These are phyloP conservation scores for Primulina tabacum DNA, from an alignment of 257 asterid species.

Conservation along the genomic window DNA sequence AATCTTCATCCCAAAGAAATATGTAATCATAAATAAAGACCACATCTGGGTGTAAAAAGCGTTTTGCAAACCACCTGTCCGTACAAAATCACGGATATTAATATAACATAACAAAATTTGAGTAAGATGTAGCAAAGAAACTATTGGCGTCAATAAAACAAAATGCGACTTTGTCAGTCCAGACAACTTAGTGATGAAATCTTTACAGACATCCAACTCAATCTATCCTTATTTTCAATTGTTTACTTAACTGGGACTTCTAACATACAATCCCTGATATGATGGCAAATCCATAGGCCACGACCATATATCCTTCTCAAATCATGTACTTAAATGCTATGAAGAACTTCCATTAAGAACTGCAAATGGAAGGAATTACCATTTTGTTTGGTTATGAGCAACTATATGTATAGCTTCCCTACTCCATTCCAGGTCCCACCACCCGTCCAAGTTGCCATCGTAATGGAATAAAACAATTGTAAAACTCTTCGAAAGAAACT, in stretches of 20 bases:
- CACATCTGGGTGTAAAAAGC: slow-evolving; percentile 85
- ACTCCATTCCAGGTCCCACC: slow-evolving; percentile 91
- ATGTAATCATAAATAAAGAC: slow-evolving; percentile 82
- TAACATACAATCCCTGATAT: neutral
- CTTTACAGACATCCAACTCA: neutral
- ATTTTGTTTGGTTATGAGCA: slow-evolving; percentile 91
- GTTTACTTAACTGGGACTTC: neutral
- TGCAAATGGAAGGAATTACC: slow-evolving; percentile 41
- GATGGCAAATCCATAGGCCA: slow-evolving; percentile 2
- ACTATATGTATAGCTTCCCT: slow-evolving; percentile 80
- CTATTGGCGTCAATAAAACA: neutral
- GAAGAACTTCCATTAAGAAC: slow-evolving; percentile 2
- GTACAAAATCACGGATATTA: slow-evolving; percentile 9
- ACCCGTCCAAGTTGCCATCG: slow-evolving; percentile 87
- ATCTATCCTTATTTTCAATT: neutral
- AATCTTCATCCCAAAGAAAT: slow-evolving; percentile 99
- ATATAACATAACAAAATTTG: slow-evolving; percentile 1
- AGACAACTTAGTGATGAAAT: neutral
- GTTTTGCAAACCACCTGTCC: slow-evolving; percentile 98
- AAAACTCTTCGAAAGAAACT: slow-evolving; percentile 93
- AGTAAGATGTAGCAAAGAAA: neutral
- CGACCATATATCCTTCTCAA: slow-evolving; percentile 1
- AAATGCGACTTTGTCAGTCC: neutral
- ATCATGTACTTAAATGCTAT: slow-evolving; percentile 13
- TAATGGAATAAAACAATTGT: slow-evolving; percentile 85